Percentiles rank a stretch among this genome's conserved stretches.
Conservation (phyloP, 345 rosid species). For the Cardamine resedifolia region DNA sequence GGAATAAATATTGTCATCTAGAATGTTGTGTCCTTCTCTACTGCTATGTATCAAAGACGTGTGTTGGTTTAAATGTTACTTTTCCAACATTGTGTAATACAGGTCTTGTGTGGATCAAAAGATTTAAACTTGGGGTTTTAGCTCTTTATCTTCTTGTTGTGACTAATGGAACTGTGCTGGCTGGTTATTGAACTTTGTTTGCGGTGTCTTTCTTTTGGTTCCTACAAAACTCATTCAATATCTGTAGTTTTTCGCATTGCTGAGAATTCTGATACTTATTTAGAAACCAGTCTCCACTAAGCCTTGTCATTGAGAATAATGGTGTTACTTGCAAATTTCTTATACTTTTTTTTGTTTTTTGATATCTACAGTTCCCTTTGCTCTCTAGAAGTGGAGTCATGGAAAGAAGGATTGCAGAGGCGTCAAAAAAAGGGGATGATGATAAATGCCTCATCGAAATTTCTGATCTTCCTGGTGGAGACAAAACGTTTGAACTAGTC, state of each 20-base stretch:
- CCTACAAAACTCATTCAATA: neutral
- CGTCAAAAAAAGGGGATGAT: conserved; percentile 70
- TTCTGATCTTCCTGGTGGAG: conserved; percentile 76
- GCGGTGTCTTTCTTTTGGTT: neutral
- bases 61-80: neutral
- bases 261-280: neutral
- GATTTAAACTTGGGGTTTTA: neutral
- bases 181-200: neutral
- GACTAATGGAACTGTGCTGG: neutral
- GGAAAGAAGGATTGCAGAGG: conserved; percentile 85
- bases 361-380: conserved; percentile 76
- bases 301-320: neutral
- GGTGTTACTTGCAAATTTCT: conserved; percentile 20
- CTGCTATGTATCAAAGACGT: conserved; percentile 3
- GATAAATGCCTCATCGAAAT: conserved; percentile 62
- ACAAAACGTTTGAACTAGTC: conserved; percentile 90
- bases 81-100: neutral
- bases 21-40: neutral
- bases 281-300: neutral
- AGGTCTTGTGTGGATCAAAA: neutral
- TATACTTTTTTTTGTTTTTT: neutral
- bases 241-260: neutral
- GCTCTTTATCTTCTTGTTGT: neutral
- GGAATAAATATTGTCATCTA: neutral
- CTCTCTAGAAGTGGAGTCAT: conserved; percentile 92